Conservation (phyloP, 2,329 filamentous ascomycete genomes). For the Fusarium sp. region DNA sequence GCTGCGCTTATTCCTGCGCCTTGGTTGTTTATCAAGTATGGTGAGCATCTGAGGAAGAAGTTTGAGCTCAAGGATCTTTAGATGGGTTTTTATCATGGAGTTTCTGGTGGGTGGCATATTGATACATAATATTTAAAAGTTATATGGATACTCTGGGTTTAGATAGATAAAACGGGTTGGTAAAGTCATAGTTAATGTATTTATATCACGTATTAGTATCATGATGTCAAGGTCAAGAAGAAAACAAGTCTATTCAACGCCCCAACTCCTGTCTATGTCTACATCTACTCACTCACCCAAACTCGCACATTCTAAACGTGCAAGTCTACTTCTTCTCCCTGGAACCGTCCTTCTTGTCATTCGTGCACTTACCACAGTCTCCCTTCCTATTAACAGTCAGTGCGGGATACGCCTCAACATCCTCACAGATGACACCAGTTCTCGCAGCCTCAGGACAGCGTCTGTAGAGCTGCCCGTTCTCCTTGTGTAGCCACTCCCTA, state of each 20-base stretch:
- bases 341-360: neutral
- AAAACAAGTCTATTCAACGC: neutral
- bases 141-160: neutral
- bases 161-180: neutral
- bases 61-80: conserved; percentile 54
- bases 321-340: neutral
- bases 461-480: neutral
- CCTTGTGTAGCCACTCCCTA: neutral
- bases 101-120: neutral
- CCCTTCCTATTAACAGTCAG: neutral
- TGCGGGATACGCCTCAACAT: neutral
- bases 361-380: neutral
- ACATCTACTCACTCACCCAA: neutral
- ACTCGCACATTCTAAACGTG: neutral
- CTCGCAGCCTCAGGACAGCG: neutral
- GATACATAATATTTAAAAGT: neutral
- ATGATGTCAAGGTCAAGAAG: neutral
- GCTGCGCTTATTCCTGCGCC: conserved; percentile 59
- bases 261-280: neutral
- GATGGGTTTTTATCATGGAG: neutral
- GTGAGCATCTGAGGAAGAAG: conserved; percentile 56
- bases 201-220: neutral
- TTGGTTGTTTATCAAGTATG: conserved; percentile 59
- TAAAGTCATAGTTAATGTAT: neutral
- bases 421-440: neutral